Evolutionary conservation across 768 basidiomycete species (phyloP), one percentile per base, ranked within the genome.

Genomic region (Podaxis carcinomalis): DNA sequence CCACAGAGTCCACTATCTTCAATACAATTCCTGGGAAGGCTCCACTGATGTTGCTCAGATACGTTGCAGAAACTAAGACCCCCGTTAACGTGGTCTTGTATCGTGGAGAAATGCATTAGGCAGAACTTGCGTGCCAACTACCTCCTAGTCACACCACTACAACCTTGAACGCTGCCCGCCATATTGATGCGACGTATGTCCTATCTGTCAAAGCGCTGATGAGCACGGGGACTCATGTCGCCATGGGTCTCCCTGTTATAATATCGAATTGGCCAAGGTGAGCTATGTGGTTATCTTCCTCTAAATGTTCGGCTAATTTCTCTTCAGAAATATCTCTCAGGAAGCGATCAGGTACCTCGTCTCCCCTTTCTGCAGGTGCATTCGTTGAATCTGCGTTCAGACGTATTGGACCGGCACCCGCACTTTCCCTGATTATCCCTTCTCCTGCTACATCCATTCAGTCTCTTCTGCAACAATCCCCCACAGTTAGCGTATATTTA

Each of bases 241-340:
- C 80, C 19, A 83, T 92, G 78, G 89, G 91, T 35, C 73, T 94
- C 16, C 92, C 92, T n/a, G 81, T 93, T 16, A 86, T 90, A 44
- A 78, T 94, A 36, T 92, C 92, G 4, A 93, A 93, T 66, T 93
- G 92, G 92, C 89, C 88, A 66, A 83, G 88, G 91, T 89, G 63
- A 49, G 86, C 74, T 6, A 9, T 6, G 16, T 19, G 32, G 4
- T 7, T 23, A 21, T 61, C 13, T 56, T 61, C 36, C 25, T 39
- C 10, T 40, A 36, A 47, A 28, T 57, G 10, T 56, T 56, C 50
- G 46, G 49, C 58, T 60, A 4, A 28, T 62, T 56, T 19, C 61
- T 16, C 19, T 61, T 39, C 61, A 92, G 92, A 67, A 75, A 76
- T 44, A 86, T 89, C 6, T 92, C 90, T 1, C 75, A 80, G 13